These are phyloP conservation scores for Xylaria venustula DNA, from an alignment of 495 filamentous ascomycete species.

Conservation along the genomic window DNA sequence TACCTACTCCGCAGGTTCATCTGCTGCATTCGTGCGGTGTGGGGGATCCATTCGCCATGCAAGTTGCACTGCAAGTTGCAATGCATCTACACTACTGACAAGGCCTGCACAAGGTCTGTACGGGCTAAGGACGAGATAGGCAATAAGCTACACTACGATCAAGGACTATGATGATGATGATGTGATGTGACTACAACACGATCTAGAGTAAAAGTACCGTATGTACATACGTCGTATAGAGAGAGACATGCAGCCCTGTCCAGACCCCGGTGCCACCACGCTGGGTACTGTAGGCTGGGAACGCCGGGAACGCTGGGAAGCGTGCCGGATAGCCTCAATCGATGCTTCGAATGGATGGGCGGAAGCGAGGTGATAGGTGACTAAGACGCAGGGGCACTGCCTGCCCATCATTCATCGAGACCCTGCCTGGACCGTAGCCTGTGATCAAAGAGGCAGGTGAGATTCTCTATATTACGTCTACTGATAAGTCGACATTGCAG, in stretches of 20 bases:
- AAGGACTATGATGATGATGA: too few species aligned
- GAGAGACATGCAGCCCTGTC: slow-evolving; percentile 4
- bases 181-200: not conserved
- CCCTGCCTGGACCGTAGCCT: not conserved
- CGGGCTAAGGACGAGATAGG: not conserved
- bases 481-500: slow-evolving; percentile 1
- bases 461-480: not conserved
- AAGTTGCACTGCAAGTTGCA: too few species aligned
- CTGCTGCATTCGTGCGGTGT: not conserved
- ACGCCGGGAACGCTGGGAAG: too few species aligned
- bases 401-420: not conserved
- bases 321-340: not conserved
- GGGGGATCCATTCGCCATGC: not conserved
- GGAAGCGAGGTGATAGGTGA: not conserved
- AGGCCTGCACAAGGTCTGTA: too few species aligned
- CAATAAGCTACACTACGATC: not conserved
- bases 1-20: slow-evolving; percentile 8
- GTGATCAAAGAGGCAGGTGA: slow-evolving; percentile 19
- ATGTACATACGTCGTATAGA: slow-evolving; percentile 8
- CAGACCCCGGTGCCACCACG: not conserved
- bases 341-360: not conserved
- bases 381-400: not conserved
- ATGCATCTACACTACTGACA: too few species aligned
- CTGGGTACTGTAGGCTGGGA: too few species aligned
- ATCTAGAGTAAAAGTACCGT: not conserved